Evolutionary conservation across 2,329 filamentous ascomycete genomes (phyloP), one percentile per base, ranked within the genome.

Genomic region (Chrysoporthe cubensis): DNA sequence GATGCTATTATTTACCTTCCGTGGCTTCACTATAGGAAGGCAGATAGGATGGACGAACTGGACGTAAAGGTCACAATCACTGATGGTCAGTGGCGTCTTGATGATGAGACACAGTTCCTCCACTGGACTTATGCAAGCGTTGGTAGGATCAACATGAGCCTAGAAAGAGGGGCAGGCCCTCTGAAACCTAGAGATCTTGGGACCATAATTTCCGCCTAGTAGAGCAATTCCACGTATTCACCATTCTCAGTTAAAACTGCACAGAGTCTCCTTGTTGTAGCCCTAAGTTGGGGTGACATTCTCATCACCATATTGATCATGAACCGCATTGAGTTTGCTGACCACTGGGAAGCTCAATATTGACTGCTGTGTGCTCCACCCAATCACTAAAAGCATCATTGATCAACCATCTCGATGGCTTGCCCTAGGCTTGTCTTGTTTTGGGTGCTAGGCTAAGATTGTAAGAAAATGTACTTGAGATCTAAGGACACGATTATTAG

Each of bases 401-500:
- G 7, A 11, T 26, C 26, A 2, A 21, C 26, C 21, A 5, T 26
- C 13, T 18, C 2, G 7, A 54, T 13, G 6, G 4, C 26, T 26
- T 54, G 26, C 26, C 32, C 4, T 9, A 32, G 26, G 14, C 26
- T 14, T 32, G 26, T 54, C 7, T 34, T 11, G 11, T 6, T 26
- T 16, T 32, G 13, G 26, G 16, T 34, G 21, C 26, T 2, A 3
- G 4, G 26, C 50, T 34, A 13, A 7, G 50, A 21, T 7, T 58
- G 34, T 11, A 58, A 21, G 13, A 66, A 18, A 16, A 66, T 32
- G 13, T 46, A 48, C 46, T 21, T 69, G 11, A 67, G 59, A 54
- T 72, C 67, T 7, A 71, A 65, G 5, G 69, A 66, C 48, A 71
- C 48, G 50, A 71, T 69, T 2, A 57, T 66, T 14, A 70, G 65